Evolutionary conservation across 805 yeast species (phyloP), one percentile per base, ranked within the genome.

Genomic region (Debaryomyces castellii): DNA sequence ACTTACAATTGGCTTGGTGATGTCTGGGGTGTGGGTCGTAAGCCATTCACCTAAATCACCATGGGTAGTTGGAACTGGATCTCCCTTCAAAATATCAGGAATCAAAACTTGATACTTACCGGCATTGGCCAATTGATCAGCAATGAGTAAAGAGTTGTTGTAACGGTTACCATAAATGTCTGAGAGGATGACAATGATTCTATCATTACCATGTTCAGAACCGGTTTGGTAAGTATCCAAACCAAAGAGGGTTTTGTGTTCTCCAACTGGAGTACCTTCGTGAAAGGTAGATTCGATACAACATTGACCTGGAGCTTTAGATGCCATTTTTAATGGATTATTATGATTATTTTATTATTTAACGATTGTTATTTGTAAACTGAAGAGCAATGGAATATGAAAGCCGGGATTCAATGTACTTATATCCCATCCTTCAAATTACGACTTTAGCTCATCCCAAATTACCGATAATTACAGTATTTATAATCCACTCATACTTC

Each of bases 61-160:
- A 7, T 33, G 40, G 9, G 43, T 40, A 8, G 42, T 42, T 25
- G 46, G 43, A 42, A 48, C 24, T 28, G 73, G 72, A 39, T 80
- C 75, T 41, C 77, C 83, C 23, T 77, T 64, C 53, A 88, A 74
- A 48, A 87, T 73, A 63, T 89, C 96, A n/a, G 96, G 96, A 27
- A 85, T 66, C 39, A 84, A 70, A 1, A 85, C 91, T 37, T 76
- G 78, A 67, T 76, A 88, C 5, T 55, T 52, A 20, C 89, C 88
- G 6, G 62, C 62, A 40, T 64, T 64, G 39, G 91, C 87, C 49
- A 86, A 78, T 44, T 71, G 67, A 59, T 85, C 90, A 12, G 90
- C 92, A 49, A 81, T 61, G 54, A 90, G 71, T 54, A 76, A 65
- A 30, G 66, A 66, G 63, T 90, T 89, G 60, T 70, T 71, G 59